Conservation (phyloP, 2,329 filamentous ascomycete species). For the Pseudogymnoascus sp. region DNA sequence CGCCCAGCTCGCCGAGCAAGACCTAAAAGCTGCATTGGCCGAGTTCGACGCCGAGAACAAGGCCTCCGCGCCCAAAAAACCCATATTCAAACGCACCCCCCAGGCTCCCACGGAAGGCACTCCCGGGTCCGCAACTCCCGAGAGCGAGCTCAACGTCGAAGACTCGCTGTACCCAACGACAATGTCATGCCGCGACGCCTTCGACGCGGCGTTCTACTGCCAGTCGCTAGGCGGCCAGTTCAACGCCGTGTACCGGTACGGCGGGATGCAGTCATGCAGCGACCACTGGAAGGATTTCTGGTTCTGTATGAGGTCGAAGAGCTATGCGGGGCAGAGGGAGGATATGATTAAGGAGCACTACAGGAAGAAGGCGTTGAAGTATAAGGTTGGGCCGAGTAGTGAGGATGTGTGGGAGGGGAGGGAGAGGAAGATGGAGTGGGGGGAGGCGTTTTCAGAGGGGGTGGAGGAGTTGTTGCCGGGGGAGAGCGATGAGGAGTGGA, state of each 20-base stretch:
- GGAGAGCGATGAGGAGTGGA: constrained; percentile 34
- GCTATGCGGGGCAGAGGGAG: constrained; percentile 50
- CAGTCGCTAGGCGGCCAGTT: constrained; percentile 86
- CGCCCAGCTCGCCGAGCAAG: constrained; percentile 26
- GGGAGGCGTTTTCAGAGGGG: constrained; percentile 26
- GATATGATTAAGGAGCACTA: constrained; percentile 33
- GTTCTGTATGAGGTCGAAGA: constrained; percentile 88
- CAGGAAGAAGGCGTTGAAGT: constrained; percentile 49
- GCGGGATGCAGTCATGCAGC: constrained; percentile 64
- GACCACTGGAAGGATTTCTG: constrained; percentile 92
- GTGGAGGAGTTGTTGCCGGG: constrained; percentile 32
- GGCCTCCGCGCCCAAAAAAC: constrained; percentile 22
- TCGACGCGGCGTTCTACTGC: constrained; percentile 92
- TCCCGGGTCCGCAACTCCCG: not conserved
- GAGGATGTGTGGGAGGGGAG: constrained; percentile 86
- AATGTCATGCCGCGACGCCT: constrained; percentile 84
- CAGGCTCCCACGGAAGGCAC: constrained; percentile 12
- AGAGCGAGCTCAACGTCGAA: constrained; percentile 36
- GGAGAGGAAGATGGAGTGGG: constrained; percentile 46
- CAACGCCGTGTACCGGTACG: constrained; percentile 83
- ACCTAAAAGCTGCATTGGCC: constrained; percentile 28
- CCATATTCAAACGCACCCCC: constrained; percentile 15
- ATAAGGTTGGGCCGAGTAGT: constrained; percentile 62
- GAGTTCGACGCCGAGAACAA: constrained; percentile 24
- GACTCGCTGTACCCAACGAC: constrained; percentile 66